Conservation (phyloP, 148 eudicot species). For the Heliamphora exappendiculata region DNA sequence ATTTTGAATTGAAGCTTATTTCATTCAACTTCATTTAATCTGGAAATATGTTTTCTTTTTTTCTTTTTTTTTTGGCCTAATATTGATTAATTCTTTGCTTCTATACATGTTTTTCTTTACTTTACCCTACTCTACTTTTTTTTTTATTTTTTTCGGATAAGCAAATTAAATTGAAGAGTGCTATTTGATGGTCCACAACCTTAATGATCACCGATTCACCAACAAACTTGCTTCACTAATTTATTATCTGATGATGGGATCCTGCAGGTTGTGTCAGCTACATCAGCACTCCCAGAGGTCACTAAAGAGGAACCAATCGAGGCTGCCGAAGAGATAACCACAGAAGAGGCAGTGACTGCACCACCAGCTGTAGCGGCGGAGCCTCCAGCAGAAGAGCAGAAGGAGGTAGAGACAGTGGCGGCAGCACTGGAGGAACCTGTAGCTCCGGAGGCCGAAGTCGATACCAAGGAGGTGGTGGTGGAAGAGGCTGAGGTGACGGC, state of each 20-base stretch:
- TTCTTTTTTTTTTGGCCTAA: too few relatives aligned
- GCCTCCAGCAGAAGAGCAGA: not conserved
- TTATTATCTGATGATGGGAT: not conserved
- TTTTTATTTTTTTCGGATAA: too few relatives aligned
- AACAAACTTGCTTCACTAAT: too few relatives aligned
- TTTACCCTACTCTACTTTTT: too few relatives aligned
- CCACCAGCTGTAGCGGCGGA: conserved; percentile 1
- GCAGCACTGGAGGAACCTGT: not conserved
- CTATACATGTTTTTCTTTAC: too few relatives aligned
- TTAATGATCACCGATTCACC: too few relatives aligned
- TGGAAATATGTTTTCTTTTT: too few relatives aligned
- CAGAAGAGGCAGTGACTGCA: conserved; percentile 6
- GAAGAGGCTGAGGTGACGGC: conserved; percentile 3
- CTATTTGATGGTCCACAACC: too few relatives aligned
- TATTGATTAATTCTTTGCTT: too few relatives aligned
- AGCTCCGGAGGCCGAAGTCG: not conserved
- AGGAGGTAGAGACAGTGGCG: not conserved
- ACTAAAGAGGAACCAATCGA: conserved; percentile 8
- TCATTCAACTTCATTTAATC: not conserved
- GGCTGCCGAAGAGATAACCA: conserved; percentile 1
- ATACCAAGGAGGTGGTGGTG: not conserved
- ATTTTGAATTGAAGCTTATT: not conserved
- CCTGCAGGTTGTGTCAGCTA: conserved; percentile 24
- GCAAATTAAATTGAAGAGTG: too few relatives aligned
- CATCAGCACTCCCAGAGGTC: conserved; percentile 21